Evolutionary conservation across 1,284 basidiomycete genomes (phyloP).

Genomic region (Ceratobasidium sp.): DNA sequence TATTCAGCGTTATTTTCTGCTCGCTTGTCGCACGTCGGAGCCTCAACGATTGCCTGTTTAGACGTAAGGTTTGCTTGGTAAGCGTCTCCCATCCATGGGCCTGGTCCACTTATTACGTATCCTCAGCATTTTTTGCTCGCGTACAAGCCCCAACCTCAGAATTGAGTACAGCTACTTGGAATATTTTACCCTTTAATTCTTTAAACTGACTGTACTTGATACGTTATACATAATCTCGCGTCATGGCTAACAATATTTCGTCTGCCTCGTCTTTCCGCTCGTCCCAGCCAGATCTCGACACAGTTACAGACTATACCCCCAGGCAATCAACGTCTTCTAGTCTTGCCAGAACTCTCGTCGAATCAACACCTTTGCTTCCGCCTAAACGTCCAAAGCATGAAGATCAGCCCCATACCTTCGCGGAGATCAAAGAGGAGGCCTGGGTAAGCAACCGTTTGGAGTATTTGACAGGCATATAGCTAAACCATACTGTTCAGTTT

Average conservation of each 20-base stretch:
- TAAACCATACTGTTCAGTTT: constrained; percentile 51
- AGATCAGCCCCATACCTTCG: not conserved
- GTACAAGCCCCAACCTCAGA: no score
- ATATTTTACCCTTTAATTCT: no score
- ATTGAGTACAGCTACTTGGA: no score
- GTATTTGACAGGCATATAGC: not conserved
- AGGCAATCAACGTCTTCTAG: constrained; percentile 23
- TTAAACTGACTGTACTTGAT: no score
- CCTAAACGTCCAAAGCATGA: not conserved
- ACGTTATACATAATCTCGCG: not conserved
- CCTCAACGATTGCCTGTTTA: no score
- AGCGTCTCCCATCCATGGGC: no score
- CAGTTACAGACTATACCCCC: not conserved
- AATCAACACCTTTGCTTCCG: constrained; percentile 30
- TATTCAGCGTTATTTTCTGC: no score
- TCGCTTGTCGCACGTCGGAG: no score
- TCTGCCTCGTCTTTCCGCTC: constrained; percentile 14
- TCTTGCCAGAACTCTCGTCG: constrained; percentile 12
- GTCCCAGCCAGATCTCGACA: not conserved
- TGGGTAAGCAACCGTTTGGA: constrained; percentile 22
- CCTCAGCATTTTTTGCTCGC: no score
- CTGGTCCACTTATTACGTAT: no score
- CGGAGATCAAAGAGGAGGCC: constrained; percentile 23
- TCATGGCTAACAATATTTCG: not conserved
- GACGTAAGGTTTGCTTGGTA: no score